These are phyloP conservation scores for Blakeslea trispora DNA, from an alignment of 371 early-diverging fungal genomes.

Conservation along the genomic window DNA sequence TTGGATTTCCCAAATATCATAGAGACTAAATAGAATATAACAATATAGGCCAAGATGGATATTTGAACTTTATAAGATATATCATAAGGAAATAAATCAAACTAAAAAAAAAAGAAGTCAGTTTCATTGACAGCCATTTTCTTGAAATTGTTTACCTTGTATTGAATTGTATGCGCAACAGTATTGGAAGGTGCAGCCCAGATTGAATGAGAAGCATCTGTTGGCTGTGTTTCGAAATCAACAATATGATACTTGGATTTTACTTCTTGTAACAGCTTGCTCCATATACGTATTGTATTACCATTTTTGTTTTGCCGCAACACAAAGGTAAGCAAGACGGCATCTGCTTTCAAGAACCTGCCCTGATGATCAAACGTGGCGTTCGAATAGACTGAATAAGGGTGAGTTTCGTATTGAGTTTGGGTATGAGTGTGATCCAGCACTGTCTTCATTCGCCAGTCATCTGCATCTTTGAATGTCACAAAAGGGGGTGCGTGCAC, in stretches of 20 bases:
- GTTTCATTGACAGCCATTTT: background rate
- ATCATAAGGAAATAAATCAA: constrained; percentile 32
- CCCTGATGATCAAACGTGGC: constrained; percentile 31
- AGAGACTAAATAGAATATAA: constrained; percentile 63
- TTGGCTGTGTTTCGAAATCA: background rate
- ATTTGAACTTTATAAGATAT: constrained; percentile 25
- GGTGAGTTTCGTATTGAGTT: constrained; percentile 29
- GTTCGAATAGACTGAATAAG: constrained; percentile 52
- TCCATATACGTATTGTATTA: constrained; percentile 21
- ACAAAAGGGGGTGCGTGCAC: constrained; percentile 52
- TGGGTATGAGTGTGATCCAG: constrained; percentile 23
- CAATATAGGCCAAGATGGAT: constrained; percentile 20
- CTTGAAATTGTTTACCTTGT: constrained; percentile 22
- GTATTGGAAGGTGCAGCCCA: constrained; percentile 22
- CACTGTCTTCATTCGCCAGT: constrained; percentile 24
- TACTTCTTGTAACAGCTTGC: constrained; percentile 15
- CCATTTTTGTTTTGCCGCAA: constrained; percentile 18
- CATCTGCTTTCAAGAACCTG: constrained; percentile 44
- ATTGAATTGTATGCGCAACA: constrained; percentile 28
- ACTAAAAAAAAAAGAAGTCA: too few relatives aligned
- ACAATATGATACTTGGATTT: constrained; percentile 17
- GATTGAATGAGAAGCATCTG: background rate
- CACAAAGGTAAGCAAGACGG: constrained; percentile 38
- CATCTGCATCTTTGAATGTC: constrained; percentile 31
- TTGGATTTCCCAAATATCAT: constrained; percentile 63